phyloP scores from a whole-genome alignment of 176 grass and related monocot species.

The Areca catechu region DNA sequence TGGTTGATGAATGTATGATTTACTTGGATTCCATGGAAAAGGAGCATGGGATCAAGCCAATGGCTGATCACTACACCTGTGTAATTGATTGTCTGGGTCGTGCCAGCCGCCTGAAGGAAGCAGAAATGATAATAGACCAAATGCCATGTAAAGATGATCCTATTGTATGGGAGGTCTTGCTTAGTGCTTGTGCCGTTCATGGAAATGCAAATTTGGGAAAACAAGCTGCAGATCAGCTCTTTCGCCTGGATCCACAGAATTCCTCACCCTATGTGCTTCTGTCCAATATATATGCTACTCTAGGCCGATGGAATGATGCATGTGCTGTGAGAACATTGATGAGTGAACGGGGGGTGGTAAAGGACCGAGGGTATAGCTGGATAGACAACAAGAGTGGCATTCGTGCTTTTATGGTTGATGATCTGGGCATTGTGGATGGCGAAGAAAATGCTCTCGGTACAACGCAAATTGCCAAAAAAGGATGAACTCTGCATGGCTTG shows the following conservation, averaged over 20 bases:
- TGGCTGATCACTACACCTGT: slow-evolving; percentile 78
- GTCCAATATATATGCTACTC: slow-evolving; percentile 82
- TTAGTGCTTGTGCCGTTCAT: slow-evolving; percentile 73
- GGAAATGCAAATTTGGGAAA: slow-evolving; percentile 60
- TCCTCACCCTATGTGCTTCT: slow-evolving; percentile 77
- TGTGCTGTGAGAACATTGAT: slow-evolving; percentile 53
- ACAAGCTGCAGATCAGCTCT: slow-evolving; percentile 47
- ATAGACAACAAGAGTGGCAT: slow-evolving; percentile 58
- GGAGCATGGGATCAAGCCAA: slow-evolving; percentile 40
- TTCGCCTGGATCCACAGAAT: slow-evolving; percentile 59
- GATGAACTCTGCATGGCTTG: slow-evolving; percentile 24
- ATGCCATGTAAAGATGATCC: slow-evolving; percentile 66
- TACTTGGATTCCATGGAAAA: slow-evolving; percentile 62
- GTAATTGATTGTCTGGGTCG: slow-evolving; percentile 73
- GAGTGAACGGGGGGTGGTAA: slow-evolving; percentile 55
- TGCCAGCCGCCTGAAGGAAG: slow-evolving; percentile 57
- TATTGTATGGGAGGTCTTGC: slow-evolving; percentile 74
- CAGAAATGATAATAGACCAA: slow-evolving; percentile 38
- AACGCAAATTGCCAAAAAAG: slow-evolving; percentile 16
- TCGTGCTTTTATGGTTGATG: slow-evolving; percentile 60
- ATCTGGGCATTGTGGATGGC: slow-evolving; percentile 23
- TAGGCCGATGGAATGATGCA: slow-evolving; percentile 62
- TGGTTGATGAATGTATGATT: slow-evolving; percentile 41
- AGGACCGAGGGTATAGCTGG: slow-evolving; percentile 70
- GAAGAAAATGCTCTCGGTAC: slow-evolving; percentile 6